These are phyloP conservation scores for Candida nonsorbophila DNA, from an alignment of 805 yeast genomes.

Conservation along the genomic window DNA sequence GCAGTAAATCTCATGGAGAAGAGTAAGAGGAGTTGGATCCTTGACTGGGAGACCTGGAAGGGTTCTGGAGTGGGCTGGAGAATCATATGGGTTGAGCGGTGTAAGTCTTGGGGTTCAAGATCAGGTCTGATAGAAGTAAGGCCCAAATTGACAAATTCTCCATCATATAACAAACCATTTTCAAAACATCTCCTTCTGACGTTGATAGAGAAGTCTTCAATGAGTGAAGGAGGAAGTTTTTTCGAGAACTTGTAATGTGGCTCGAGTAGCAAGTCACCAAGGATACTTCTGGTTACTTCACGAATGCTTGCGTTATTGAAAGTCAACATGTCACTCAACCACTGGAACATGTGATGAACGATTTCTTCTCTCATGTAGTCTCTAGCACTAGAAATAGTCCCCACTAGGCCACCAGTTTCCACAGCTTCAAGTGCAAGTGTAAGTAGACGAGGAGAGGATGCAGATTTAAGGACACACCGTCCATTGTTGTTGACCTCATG, in stretches of 20 bases:
- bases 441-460: conserved; percentile 15
- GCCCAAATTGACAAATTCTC: conserved; percentile 19
- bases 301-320: conserved; percentile 17
- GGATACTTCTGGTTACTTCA: conserved; percentile 11
- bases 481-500: conserved; percentile 46
- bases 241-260: conserved; percentile 28
- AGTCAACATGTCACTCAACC: conserved; percentile 42
- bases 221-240: conserved; percentile 17
- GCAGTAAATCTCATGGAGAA: conserved; percentile 60
- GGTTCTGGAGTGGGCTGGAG: conserved; percentile 8
- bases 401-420: conserved; percentile 47
- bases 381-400: conserved; percentile 46
- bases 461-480: conserved; percentile 39
- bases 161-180: conserved; percentile 26
- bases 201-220: conserved; percentile 13
- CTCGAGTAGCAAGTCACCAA: conserved; percentile 42
- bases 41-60: conserved; percentile 26
- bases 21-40: conserved; percentile 53
- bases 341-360: conserved; percentile 39
- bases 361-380: conserved; percentile 49
- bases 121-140: conserved; percentile 11
- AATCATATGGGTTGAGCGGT: conserved; percentile 9
- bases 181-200: conserved; percentile 18
- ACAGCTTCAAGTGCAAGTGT: conserved; percentile 33
- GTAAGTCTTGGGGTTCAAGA: conserved; percentile 9